Evolutionary conservation across 768 basidiomycete species (phyloP), one percentile per base, ranked within the genome.

Genomic region (Candolleomyces eurysporus): DNA sequence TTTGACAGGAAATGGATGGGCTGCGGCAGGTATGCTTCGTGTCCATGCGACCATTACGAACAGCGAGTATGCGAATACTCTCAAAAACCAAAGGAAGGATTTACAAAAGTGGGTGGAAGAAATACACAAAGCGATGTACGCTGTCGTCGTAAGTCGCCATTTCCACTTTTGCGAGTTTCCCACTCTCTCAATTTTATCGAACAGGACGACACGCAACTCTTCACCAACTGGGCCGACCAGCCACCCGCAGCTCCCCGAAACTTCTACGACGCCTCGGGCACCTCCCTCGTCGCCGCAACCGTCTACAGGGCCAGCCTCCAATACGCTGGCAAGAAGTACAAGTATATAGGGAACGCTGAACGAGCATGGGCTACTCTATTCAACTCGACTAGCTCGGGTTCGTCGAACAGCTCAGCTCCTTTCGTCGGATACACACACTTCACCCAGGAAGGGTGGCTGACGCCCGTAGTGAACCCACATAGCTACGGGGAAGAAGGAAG

Each of bases 21-120:
- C 90, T 0, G 91, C 92, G 0, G 89, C 86, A 17, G 94, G 94
- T 0, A 94, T 94, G 82, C 76, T 92, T 10, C 87, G 94, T 6
- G 94, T 95, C 3, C 77, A 90, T 0, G 86, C 83, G 2, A 94
- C 91, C 1, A 87, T 94, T 60, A 77, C 83, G 64, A 75, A 83
- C 36, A 90, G 90, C 0, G 73, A 80, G 53, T 91, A 78, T 62
- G 75, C 81, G 1, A 75, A 75, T 32, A 68, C 72, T 7, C 71
- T 92, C 61, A 68, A 77, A 55, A 73, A 68, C 16, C 76, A 92
- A 69, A 83, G 85, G 64, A 74, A 71, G 0, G 84, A 91, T 60
- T 78, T 94, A 8, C 75, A 75, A 0, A 71, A 70, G 17, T 94
- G 92, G 92, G 77, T 86, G 5, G 71, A 73, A 19, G 91, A 93